A percentile compares a stretch with the other conserved stretches of the same genome.
These are phyloP conservation scores for Gracilaria caudata DNA, from an alignment of 23 red algal species.

Conservation along the genomic window DNA sequence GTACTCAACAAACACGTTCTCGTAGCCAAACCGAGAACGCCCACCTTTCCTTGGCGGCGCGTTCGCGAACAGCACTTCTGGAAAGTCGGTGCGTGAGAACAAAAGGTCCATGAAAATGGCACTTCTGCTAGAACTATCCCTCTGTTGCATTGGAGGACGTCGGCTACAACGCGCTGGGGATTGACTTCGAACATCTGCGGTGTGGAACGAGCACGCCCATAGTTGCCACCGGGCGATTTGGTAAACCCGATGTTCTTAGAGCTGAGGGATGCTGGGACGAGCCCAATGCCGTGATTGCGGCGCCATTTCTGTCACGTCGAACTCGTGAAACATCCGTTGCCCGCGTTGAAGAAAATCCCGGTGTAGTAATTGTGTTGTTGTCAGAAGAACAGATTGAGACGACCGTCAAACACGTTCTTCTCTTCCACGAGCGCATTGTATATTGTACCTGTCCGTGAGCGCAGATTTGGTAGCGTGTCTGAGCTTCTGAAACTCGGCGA, in stretches of 20 bases:
- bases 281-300: constrained; percentile 44
- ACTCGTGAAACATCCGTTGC: constrained; percentile 12
- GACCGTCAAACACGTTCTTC: no score
- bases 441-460: no score
- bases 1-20: constrained; percentile 2
- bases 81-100: constrained; percentile 3
- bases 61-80: constrained; percentile 23
- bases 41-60: background rate
- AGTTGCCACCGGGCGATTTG: constrained; percentile 34
- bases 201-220: background rate
- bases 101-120: constrained; percentile 41
- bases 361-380: constrained; percentile 28
- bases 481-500: no score
- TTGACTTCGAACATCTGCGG: constrained; percentile 42
- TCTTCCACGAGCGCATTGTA: no score
- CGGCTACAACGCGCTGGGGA: background rate
- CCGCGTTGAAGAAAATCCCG: constrained; percentile 32
- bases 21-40: constrained; percentile 5
- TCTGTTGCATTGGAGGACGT: background rate
- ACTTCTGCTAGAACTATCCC: background rate
- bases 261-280: constrained; percentile 1
- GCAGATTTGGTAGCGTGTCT: no score
- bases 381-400: constrained; percentile 30
- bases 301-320: background rate
- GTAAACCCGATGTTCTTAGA: constrained; percentile 12